Percentiles rank a stretch among this genome's conserved stretches.
Evolutionary conservation across 306 rosid genomes (phyloP).

Genomic region (Cicer arietinum): DNA sequence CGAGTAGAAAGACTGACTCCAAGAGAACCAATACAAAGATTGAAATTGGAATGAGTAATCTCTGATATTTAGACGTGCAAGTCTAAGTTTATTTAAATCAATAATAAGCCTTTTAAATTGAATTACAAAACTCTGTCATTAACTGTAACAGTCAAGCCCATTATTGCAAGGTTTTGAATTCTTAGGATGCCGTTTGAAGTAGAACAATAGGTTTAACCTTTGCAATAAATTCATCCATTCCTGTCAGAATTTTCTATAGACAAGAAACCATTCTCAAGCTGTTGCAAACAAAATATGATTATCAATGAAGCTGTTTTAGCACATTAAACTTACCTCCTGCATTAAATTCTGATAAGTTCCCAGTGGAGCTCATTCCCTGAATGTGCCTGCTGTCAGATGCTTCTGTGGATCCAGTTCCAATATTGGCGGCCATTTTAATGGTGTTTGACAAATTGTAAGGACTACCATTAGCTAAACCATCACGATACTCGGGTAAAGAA

Average conservation of each 20-base stretch:
- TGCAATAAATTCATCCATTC: slow-evolving; percentile 3
- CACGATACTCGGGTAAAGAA: slow-evolving; percentile 75
- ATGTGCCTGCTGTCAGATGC: slow-evolving; percentile 59
- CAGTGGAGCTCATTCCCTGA: slow-evolving; percentile 56
- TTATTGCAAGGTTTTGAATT: slow-evolving; percentile 25
- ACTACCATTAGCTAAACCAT: slow-evolving; percentile 62
- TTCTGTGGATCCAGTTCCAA: slow-evolving; percentile 60
- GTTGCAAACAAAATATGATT: slow-evolving; percentile 34
- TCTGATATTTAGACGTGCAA: slow-evolving; percentile 31
- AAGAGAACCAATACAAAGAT: slow-evolving; percentile 39
- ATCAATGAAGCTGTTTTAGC: slow-evolving; percentile 3
- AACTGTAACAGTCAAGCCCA: slow-evolving; percentile 32
- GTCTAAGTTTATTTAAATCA: slow-evolving; percentile 32
- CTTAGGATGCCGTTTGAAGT: slow-evolving; percentile 27
- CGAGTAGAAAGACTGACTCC: slow-evolving; percentile 25
- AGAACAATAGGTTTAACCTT: slow-evolving; percentile 32
- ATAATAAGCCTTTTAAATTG: slow-evolving; percentile 20
- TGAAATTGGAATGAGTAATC: slow-evolving; percentile 12
- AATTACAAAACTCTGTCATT: slow-evolving; percentile 5
- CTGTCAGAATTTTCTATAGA: not conserved
- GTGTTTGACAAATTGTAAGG: slow-evolving; percentile 53
- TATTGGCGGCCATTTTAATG: slow-evolving; percentile 53
- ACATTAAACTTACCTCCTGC: slow-evolving; percentile 63
- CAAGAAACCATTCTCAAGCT: slow-evolving; percentile 28
- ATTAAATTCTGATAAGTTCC: slow-evolving; percentile 62